A percentile compares a stretch with the other conserved stretches of the same genome.
Evolutionary conservation across 352 stramenopile genomes (phyloP).

Genomic region (Globisporangium radiosum): DNA sequence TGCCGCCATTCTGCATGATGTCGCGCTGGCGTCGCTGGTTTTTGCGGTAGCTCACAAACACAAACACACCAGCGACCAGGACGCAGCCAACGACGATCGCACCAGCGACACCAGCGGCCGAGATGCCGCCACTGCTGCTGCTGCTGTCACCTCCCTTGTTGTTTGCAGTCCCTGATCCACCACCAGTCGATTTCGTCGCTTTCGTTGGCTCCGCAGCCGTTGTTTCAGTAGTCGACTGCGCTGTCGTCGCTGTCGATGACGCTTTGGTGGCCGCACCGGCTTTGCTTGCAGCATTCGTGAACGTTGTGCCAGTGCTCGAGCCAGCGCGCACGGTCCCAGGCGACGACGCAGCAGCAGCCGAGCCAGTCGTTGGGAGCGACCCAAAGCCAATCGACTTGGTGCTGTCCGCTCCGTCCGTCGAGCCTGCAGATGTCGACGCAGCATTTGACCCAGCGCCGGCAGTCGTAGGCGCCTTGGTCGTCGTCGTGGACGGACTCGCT

Average conservation of each 20-base stretch:
- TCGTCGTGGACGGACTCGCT: not conserved
- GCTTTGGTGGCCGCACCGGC: not conserved
- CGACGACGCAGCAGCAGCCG: not conserved
- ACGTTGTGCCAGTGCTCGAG: slow-evolving; percentile 12
- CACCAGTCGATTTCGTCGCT: not conserved
- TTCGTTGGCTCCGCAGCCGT: not conserved
- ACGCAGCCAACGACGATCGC: slow-evolving; percentile 52
- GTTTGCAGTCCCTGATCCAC: slow-evolving; percentile 23
- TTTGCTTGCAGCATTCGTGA: slow-evolving; percentile 10
- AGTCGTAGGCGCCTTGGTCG: not conserved
- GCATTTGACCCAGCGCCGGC: not conserved
- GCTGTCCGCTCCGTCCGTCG: not conserved
- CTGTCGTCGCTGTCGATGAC: slow-evolving; percentile 2
- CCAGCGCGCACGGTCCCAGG: slow-evolving; percentile 10
- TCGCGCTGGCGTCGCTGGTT: slow-evolving; percentile 71
- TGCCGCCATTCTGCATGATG: slow-evolving; percentile 64
- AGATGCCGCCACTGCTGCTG: slow-evolving; percentile 22
- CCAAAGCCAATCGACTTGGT: slow-evolving; percentile 12
- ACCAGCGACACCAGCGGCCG: slow-evolving; percentile 47
- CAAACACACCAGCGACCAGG: slow-evolving; percentile 34
- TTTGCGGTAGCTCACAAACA: slow-evolving; percentile 58
- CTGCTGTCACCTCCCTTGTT: slow-evolving; percentile 18
- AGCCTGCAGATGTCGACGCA: no score
- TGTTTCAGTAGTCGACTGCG: not conserved
- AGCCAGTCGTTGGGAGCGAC: slow-evolving; percentile 1